Evolutionary conservation across 225 moss, liverwort and hornwort genomes (phyloP).

Genomic region (Polytrichum commune): DNA sequence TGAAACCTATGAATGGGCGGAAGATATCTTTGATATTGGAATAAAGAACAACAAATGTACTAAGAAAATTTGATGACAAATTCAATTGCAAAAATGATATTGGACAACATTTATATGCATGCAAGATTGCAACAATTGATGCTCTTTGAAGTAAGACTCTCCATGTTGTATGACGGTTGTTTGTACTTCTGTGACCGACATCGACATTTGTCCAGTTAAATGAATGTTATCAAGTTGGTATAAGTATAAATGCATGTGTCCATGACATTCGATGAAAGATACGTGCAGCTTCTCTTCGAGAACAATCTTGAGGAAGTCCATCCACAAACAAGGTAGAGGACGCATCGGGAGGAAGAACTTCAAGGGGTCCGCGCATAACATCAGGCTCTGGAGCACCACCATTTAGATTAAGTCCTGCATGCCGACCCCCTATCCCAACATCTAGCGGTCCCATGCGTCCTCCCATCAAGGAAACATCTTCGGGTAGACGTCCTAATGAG

Average conservation of each 20-base stretch:
- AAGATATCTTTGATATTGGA: slow-evolving; percentile 69
- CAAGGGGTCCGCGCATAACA: slow-evolving; percentile 42
- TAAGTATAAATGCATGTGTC: background rate
- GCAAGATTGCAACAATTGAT: too few species aligned
- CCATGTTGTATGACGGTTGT: too few species aligned
- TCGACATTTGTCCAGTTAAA: too few species aligned
- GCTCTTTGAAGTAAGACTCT: too few species aligned
- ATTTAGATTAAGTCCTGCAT: slow-evolving; percentile 47
- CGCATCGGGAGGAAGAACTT: slow-evolving; percentile 76
- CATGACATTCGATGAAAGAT: slow-evolving; percentile 16
- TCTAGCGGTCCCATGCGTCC: slow-evolving; percentile 55
- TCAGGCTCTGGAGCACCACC: slow-evolving; percentile 58
- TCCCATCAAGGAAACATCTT: slow-evolving; percentile 51
- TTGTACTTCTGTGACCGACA: too few species aligned
- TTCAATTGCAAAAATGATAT: too few species aligned
- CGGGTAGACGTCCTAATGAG: slow-evolving; percentile 37
- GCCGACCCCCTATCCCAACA: slow-evolving; percentile 52
- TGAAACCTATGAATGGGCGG: slow-evolving; percentile 96
- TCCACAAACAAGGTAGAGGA: slow-evolving; percentile 95
- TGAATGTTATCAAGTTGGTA: too few species aligned
- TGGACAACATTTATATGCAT: too few species aligned
- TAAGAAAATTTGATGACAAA: too few species aligned
- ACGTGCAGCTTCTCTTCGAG: slow-evolving; percentile 99
- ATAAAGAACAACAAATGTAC: slow-evolving; percentile 1
- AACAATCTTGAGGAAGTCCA: slow-evolving; percentile 95